Conservation (phyloP, 192 early-diverging fungal species). For the Coemansia sp. region DNA sequence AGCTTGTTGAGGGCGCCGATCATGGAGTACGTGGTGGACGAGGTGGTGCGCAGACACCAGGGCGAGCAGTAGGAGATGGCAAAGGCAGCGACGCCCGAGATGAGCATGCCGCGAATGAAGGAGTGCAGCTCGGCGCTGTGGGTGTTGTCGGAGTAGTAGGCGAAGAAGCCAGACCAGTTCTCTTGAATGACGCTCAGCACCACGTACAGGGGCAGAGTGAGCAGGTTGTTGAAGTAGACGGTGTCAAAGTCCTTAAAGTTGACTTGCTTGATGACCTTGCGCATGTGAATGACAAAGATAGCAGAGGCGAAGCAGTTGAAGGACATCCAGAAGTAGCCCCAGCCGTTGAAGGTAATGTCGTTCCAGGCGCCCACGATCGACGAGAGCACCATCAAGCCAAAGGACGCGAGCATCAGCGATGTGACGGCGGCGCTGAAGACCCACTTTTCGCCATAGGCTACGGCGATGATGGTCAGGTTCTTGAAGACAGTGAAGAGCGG, state of each 20-base stretch:
- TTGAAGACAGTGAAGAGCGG: slow-evolving; percentile 98
- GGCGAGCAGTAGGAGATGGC: slow-evolving; percentile 84
- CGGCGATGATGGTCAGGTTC: slow-evolving; percentile 97
- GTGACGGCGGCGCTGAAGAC: slow-evolving; percentile 86
- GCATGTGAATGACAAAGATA: slow-evolving; percentile 88
- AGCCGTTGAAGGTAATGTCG: slow-evolving; percentile 63
- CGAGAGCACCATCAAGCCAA: slow-evolving; percentile 83
- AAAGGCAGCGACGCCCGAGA: slow-evolving; percentile 87
- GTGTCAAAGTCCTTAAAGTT: slow-evolving; percentile 98
- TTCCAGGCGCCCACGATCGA: slow-evolving; percentile 88
- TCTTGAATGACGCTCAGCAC: slow-evolving; percentile 71
- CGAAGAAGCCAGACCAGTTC: slow-evolving; percentile 62
- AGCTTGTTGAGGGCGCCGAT: slow-evolving; percentile 98
- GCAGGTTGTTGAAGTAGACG: slow-evolving; percentile 95
- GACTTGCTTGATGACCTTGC: slow-evolving; percentile 84
- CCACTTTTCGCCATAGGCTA: slow-evolving; percentile 90
- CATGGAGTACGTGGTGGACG: slow-evolving; percentile 92
- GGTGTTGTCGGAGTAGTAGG: slow-evolving; percentile 51
- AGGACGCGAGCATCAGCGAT: slow-evolving; percentile 78
- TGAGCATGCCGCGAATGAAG: slow-evolving; percentile 68
- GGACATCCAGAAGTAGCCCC: slow-evolving; percentile 90
- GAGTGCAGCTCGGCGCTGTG: slow-evolving; percentile 65
- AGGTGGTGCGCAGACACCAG: slow-evolving; percentile 64
- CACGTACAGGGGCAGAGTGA: slow-evolving; percentile 81
- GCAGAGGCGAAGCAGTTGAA: slow-evolving; percentile 91